Conservation (phyloP, 176 grass and related monocot species). For the Luzula sylvatica region DNA sequence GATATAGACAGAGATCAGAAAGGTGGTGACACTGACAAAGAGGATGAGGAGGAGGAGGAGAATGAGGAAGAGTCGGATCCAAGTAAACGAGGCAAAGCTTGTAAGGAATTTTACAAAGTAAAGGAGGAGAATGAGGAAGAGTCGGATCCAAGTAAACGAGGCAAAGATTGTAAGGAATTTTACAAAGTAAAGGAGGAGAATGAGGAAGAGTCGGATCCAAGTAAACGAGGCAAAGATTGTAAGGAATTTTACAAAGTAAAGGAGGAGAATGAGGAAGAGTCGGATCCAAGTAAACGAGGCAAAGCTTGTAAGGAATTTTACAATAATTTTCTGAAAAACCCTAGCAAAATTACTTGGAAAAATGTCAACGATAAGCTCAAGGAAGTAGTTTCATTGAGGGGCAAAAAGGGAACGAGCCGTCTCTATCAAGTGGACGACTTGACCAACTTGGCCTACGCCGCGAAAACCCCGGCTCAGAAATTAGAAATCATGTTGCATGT, state of each 20-base stretch:
- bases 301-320: too few species aligned
- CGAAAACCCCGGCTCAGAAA: slow-evolving; percentile 82
- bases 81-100: slow-evolving; percentile 31
- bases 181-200: too few species aligned
- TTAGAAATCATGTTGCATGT: slow-evolving; percentile 72
- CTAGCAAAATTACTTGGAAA: slow-evolving; percentile 77
- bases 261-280: neutral
- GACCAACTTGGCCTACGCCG: slow-evolving; percentile 61
- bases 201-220: too few species aligned
- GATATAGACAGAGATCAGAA: too few species aligned
- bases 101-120: too few species aligned
- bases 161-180: too few species aligned
- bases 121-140: slow-evolving; percentile 5
- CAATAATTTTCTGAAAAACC: slow-evolving; percentile 71
- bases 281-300: too few species aligned
- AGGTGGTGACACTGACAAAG: slow-evolving; percentile 32
- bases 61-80: slow-evolving; percentile 19
- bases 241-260: too few species aligned
- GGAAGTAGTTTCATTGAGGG: slow-evolving; percentile 70
- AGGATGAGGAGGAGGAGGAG: slow-evolving; percentile 32
- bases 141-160: slow-evolving; percentile 8
- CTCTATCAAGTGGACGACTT: slow-evolving; percentile 74
- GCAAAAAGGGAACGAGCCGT: slow-evolving; percentile 72
- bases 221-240: slow-evolving; percentile 58
- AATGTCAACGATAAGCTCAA: slow-evolving; percentile 75